Base-by-base conservation (phyloP, 345 rosid genomes). In the Xanthoceras sorbifolium region DNA sequence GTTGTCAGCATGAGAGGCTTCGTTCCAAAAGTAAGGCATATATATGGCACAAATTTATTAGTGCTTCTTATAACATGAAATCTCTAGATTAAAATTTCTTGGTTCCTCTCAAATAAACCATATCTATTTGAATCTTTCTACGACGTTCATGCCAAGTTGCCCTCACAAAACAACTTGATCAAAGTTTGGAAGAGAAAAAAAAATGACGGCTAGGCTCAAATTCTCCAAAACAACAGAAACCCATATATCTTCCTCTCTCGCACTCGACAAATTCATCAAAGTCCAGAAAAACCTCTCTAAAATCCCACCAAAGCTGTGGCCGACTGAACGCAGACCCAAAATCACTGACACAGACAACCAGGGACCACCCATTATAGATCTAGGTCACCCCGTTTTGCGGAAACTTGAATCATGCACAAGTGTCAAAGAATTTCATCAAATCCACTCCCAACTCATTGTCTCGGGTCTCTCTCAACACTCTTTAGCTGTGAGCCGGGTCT, bases 291-390 rank as follows among this genome's bases (percentile, higher is more conserved):
- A 90, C 71, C 86, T 88, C 67, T 71, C 85, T 18, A 77, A 79
- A 74, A 67, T 84, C 66, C 54, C 88, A 9, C 92, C 90, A 29
- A 80, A 54, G 17, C 86, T 88, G 46, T 90, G 88, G 80, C 84
- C 88, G 1, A 65, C 29, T 64, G 82, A 81, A 9, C 80, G 82
- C 61, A 73, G 12, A 77, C 76, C 83, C 1, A 64, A 69, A 11
- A 14, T 67, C 60, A 69, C 62, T 9, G 18, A 59, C 71, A 14
- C 69, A 1, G 62, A 44, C 40, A 8, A 40, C 68, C 76, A 8
- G 59, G 59, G 59, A 70, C 52, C 18, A 0, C 65, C 76, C 11
- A 1, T 55, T 34, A 25, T 85, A 20, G 78, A 62, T 23, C 57
- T 80, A n/a, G 77, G 67, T 67, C 91, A 90, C 69, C 86, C 79